Evolutionary conservation across 2,329 filamentous ascomycete species (phyloP), one percentile per base, ranked within the genome.

Genomic region (Penicillium sp.): DNA sequence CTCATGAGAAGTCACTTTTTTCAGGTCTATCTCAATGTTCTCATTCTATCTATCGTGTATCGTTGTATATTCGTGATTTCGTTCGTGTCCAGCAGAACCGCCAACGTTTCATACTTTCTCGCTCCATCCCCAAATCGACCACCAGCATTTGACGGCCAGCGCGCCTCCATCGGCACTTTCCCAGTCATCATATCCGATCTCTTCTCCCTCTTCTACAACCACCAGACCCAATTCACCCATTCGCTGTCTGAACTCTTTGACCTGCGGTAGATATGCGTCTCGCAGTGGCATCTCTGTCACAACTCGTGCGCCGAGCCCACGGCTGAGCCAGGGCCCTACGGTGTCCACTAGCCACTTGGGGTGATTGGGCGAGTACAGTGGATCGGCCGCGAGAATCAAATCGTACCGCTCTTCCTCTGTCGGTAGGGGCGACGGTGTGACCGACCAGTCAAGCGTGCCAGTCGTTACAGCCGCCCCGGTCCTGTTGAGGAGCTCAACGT

Each of bases 351-450:
- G 81, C 66, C 94, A 83, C 3, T 72, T 75, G 0, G 93, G 91
- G 67, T 97, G 94, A 4, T 89, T 83, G 46, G 92, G 83, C 43
- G 92, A 91, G 73, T 97, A 97, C 18, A 99, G 78, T 0, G 91
- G 84, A 71, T 99, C 94, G 2, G 93, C 91, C 2, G 86, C 91
- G 2, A 99, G 80, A 42, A 97, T 85, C 51, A 96, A 77, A 79
- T 88, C 71, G 60, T 76, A 80, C 42, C 68, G 71, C 39, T 74
- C 71, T 22, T 71, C 64, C 5, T 64, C 59, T 2, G 66, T 60
- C 14, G 69, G 67, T 8, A 65, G 64, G 4, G 65, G 57, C 14
- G 66, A 54, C 0, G 68, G 69, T 16, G 62, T 55, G 24, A 74
- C 61, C 18, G 75, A 76, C 92, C 92, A 96, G 36, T 91, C 90